Evolutionary conservation across 2,329 filamentous ascomycete genomes (phyloP).

Genomic region (Kalaharituber pfeilii): DNA sequence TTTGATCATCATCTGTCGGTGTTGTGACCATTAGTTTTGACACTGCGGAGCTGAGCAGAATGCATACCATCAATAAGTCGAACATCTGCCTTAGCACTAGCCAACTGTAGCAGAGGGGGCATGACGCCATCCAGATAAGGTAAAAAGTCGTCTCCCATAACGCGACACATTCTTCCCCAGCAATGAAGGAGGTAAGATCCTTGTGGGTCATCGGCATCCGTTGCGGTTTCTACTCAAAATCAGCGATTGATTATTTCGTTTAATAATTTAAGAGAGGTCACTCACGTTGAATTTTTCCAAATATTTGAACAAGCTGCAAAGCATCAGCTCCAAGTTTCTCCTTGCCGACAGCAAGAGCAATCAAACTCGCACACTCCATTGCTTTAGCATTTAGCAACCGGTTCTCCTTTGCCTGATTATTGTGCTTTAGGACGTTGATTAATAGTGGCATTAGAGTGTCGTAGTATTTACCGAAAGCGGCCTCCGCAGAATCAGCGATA

Average conservation of each 20-base stretch:
- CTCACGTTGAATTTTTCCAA: constrained; percentile 62
- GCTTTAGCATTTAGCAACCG: constrained; percentile 83
- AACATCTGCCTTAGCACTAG: constrained; percentile 90
- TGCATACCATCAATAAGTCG: constrained; percentile 55
- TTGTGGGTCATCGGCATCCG: constrained; percentile 85
- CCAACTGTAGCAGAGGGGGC: constrained; percentile 78
- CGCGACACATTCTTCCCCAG: constrained; percentile 97
- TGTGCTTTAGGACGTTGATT: constrained; percentile 71
- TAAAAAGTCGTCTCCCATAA: constrained; percentile 76
- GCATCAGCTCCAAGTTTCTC: constrained; percentile 80
- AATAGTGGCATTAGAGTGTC: constrained; percentile 88
- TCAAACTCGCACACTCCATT: constrained; percentile 96
- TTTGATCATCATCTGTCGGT: constrained; percentile 74
- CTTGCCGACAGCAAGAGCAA: constrained; percentile 85
- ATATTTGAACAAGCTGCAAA: constrained; percentile 66
- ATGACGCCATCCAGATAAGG: constrained; percentile 87
- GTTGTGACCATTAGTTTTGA: too few relatives aligned
- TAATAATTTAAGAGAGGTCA: constrained; percentile 3
- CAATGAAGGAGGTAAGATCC: constrained; percentile 95
- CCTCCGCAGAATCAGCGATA: constrained; percentile 94
- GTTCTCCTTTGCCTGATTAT: constrained; percentile 76
- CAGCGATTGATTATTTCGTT: constrained; percentile 6
- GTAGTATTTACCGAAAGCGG: constrained; percentile 89
- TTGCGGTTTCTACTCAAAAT: constrained; percentile 48
- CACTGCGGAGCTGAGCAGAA: too few relatives aligned